Conservation (phyloP, 1,139 yeast genomes). For the Eremothecium gossypii region DNA sequence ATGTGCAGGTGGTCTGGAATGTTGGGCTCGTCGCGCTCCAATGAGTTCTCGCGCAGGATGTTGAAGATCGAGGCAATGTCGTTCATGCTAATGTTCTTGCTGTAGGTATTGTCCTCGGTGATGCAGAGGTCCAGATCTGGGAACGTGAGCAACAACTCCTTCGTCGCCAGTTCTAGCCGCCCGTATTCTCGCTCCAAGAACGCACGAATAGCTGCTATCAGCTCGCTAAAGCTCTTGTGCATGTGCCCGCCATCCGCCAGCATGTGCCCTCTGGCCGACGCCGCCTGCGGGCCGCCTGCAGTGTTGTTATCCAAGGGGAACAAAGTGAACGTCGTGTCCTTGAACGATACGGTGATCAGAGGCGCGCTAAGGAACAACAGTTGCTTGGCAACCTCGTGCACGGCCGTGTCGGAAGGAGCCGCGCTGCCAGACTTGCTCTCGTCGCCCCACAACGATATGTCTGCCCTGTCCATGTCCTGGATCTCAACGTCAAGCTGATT, state of each 20-base stretch:
- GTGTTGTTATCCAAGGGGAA: constrained; percentile 15
- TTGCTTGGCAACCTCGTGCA: constrained; percentile 8
- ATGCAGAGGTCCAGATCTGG: constrained; percentile 24
- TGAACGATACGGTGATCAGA: constrained; percentile 14
- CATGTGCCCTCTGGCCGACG: constrained; percentile 9
- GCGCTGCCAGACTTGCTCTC: constrained; percentile 6
- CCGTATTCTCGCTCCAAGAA: constrained; percentile 22
- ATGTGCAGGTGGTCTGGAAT: constrained; percentile 19
- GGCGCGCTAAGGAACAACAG: constrained; percentile 10
- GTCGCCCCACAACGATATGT: constrained; percentile 2
- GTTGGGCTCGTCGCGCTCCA: constrained; percentile 14
- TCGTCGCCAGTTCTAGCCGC: constrained; percentile 19
- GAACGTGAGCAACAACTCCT: constrained; percentile 22
- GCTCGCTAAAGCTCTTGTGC: constrained; percentile 17
- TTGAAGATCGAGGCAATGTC: constrained; percentile 28
- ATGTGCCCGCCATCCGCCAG: constrained; percentile 17
- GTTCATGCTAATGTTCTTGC: constrained; percentile 24
- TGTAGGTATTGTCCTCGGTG: constrained; percentile 28
- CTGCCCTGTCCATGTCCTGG: constrained; percentile 4
- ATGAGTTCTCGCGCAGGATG: constrained; percentile 22
- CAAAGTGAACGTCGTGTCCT: constrained; percentile 15
- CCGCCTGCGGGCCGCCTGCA: not conserved
- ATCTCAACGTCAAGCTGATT: not conserved
- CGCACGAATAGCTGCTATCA: constrained; percentile 21
- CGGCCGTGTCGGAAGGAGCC: constrained; percentile 8